Evolutionary conservation across 805 yeast genomes (phyloP), one percentile per base, ranked within the genome.

Genomic region (Saccharomycopsis javanensis): DNA sequence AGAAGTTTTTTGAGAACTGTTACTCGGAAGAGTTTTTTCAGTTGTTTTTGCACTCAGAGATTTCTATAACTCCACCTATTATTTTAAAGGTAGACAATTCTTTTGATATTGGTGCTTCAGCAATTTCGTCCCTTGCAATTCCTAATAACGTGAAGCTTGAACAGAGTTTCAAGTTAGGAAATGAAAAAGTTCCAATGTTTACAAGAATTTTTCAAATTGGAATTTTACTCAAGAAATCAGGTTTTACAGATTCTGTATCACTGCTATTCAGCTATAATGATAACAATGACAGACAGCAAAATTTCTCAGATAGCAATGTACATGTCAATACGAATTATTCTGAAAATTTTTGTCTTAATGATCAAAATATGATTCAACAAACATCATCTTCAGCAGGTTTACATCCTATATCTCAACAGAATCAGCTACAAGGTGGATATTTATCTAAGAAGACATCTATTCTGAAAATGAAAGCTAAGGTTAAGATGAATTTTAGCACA

Each of bases 181-280:
- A 51, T 34, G 30, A 37, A 11, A 56, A 50, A 4, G 31, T 48
- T 11, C 68, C 69, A 33, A 60, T 62, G 37, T 57, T 69, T 11
- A 64, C 73, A 1, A 67, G 78, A 54, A 71, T 76, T 6, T 62
- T 72, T 48, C 75, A 75, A 55, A 67, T 72, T 50, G 76, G 77
- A 2, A 70, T 72, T 60, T 50, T 77, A 4, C 69, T 69, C 46
- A 66, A 69, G 46, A 75, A 77, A 57, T 81, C 77, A 60, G 63
- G 48, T 4, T 10, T 42, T 20, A 1, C n/a, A 11, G 48, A 42
- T 10, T 42, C 48, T 42, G 13, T 28, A 20, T 42, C 48, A 20
- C 25, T 42, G 28, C 23, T 42, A 4, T 20, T 16, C 48, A 42
- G 10, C 13, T 28, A 42, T 10, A 13, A 42, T 20, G 48, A 42